Base-by-base conservation (phyloP, 176 grass and related monocot genomes). In the Carex cristatella region DNA sequence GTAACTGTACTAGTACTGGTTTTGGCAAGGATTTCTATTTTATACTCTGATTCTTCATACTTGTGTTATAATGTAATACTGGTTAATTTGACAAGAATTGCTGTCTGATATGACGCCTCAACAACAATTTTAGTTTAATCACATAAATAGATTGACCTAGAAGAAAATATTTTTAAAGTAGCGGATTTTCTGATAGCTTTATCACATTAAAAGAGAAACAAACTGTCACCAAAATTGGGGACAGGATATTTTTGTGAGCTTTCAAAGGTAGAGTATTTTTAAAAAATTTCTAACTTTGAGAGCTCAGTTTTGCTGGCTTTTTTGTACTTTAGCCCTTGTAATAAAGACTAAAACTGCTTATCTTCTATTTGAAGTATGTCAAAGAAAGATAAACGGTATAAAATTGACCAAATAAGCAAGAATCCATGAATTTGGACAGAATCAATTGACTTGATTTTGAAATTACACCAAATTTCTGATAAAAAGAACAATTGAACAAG, bases 271-370 rank as follows among this genome's bases (percentile, higher is more conserved):
- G 38, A 49, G 19, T 28, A 53, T 23, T 75, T 42, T 75, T 12
- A 30, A 51, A 51, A 14, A 6, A 14, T 30, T 75, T 75, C 46
- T 75, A 30, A 53, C 12, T 0, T 2, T 30, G 11, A n/a, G 48
- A 76, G 46, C 3, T 76, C 54, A 31, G 10, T 76, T 76, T 51
- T 76, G 31, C 71, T 76, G 71, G 71, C 40, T 53, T 75, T 71
- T 76, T 76, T 76, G 71, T 76, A 76, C 46, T 76, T 76, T 31
- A 76, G 46, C 71, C 11, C 23, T 28, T 54, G 48, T 76, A 53
- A 48, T 74, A 48, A 76, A 7, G 23, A 76, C 10, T 76, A 76
- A 75, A 76, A 54, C 23, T 76, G 71, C 71, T 76, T 0, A 53
- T 54, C 71, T 76, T 76, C 46, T 54, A 30, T 11, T 54, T 54